Evolutionary conservation across 2,329 filamentous ascomycete species (phyloP).

Genomic region (Pyrenochaeta sp.): DNA sequence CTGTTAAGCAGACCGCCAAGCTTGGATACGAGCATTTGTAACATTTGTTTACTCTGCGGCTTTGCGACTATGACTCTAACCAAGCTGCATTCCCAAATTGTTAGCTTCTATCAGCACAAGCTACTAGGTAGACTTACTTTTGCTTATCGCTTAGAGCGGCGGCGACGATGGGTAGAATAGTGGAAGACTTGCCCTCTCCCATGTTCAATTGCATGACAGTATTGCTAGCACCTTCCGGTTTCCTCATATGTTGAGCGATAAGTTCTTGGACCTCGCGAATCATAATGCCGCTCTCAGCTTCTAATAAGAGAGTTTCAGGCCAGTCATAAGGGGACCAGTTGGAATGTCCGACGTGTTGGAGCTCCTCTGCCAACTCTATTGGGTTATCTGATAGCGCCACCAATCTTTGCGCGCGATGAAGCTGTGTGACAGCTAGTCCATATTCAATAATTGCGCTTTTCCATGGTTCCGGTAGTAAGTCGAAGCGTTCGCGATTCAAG

Average conservation of each 20-base stretch:
- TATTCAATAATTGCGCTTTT: slow-evolving; percentile 32
- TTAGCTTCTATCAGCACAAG: not conserved
- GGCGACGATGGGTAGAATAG: slow-evolving; percentile 43
- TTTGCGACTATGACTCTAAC: slow-evolving; percentile 69
- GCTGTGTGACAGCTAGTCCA: slow-evolving; percentile 33
- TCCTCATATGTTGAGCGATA: slow-evolving; percentile 66
- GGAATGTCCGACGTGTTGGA: slow-evolving; percentile 61
- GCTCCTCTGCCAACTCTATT: slow-evolving; percentile 42
- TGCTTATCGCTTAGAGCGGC: slow-evolving; percentile 59
- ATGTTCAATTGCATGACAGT: slow-evolving; percentile 46
- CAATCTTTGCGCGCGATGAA: slow-evolving; percentile 44
- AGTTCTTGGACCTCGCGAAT: slow-evolving; percentile 68
- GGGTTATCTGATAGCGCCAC: slow-evolving; percentile 17
- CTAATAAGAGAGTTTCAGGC: slow-evolving; percentile 70
- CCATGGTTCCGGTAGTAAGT: slow-evolving; percentile 29
- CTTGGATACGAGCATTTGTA: slow-evolving; percentile 62
- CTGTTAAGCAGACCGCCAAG: slow-evolving; percentile 66
- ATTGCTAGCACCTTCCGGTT: slow-evolving; percentile 28
- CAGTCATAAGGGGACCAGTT: slow-evolving; percentile 63
- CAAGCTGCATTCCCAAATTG: slow-evolving; percentile 46
- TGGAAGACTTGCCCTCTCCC: slow-evolving; percentile 45
- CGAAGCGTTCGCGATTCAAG: slow-evolving; percentile 27
- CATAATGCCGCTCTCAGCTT: slow-evolving; percentile 69
- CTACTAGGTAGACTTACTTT: slow-evolving; percentile 19
- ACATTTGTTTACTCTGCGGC: slow-evolving; percentile 68